Conservation (phyloP, 2,329 filamentous ascomycete genomes). For the Trematosphaeria pertusa region DNA sequence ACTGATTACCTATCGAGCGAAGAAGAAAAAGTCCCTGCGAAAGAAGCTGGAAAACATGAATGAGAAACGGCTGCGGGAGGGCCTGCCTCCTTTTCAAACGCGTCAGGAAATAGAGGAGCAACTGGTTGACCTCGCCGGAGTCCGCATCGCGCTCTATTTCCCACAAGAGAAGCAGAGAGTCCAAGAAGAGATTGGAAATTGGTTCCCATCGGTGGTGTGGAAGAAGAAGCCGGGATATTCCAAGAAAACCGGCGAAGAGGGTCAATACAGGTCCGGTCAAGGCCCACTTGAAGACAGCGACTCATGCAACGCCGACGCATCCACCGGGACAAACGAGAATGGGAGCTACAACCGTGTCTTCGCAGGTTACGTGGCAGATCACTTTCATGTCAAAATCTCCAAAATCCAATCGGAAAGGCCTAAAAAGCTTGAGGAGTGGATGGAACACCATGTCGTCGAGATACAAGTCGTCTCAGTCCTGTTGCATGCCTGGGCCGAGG, state of each 20-base stretch:
- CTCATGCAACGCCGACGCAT: too few relatives aligned
- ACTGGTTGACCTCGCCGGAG: conserved; percentile 11
- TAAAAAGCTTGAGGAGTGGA: background rate
- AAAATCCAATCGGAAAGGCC: background rate
- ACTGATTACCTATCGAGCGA: too few relatives aligned
- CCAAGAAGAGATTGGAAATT: background rate
- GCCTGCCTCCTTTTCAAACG: background rate
- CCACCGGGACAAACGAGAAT: too few relatives aligned
- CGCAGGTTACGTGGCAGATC: background rate
- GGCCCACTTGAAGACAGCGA: too few relatives aligned
- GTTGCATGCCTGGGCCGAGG: conserved; percentile 29
- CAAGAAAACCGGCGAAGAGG: background rate
- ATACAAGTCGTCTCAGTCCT: conserved; percentile 30
- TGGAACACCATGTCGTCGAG: conserved; percentile 15
- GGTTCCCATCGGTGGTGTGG: background rate
- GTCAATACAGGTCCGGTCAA: too few relatives aligned
- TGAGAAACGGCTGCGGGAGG: background rate
- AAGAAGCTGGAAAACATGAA: background rate
- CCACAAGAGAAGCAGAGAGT: conserved; percentile 6
- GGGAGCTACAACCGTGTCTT: background rate
- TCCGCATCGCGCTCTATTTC: conserved; percentile 11
- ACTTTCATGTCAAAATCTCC: background rate
- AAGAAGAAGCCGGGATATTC: background rate
- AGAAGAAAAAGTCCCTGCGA: background rate
- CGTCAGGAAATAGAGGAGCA: background rate